phyloP scores from a whole-genome alignment of 805 yeast species.

The Metschnikowia dekortorum region DNA sequence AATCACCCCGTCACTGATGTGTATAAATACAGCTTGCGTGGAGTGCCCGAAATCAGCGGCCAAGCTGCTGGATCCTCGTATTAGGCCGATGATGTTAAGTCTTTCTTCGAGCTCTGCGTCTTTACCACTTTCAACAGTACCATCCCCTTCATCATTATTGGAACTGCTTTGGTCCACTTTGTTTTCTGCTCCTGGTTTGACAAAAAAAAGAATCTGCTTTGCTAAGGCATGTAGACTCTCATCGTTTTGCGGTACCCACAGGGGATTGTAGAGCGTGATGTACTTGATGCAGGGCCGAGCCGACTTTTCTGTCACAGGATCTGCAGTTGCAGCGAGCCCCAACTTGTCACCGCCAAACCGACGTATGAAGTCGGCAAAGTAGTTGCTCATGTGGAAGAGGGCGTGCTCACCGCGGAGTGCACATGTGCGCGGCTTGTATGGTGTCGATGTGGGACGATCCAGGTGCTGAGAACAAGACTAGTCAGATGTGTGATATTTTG shows the following conservation, averaged over 20 bases:
- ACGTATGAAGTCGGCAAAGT: constrained; percentile 30
- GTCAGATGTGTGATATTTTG: not conserved
- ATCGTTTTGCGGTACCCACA: constrained; percentile 18
- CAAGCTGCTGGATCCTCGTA: constrained; percentile 34
- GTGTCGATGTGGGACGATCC: not conserved
- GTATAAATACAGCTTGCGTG: constrained; percentile 19
- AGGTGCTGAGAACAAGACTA: not conserved
- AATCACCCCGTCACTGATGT: constrained; percentile 23
- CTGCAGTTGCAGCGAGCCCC: constrained; percentile 7
- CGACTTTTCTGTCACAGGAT: not conserved
- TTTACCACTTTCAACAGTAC: not conserved
- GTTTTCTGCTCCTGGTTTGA: constrained; percentile 12
- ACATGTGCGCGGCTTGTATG: not conserved
- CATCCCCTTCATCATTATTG: not conserved
- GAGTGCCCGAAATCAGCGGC: constrained; percentile 21
- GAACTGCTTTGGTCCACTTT: not conserved
- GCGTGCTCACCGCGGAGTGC: not conserved
- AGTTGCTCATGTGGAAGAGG: constrained; percentile 21
- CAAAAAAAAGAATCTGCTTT: constrained; percentile 32
- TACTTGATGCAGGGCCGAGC: constrained; percentile 17
- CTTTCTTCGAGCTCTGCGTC: constrained; percentile 18
- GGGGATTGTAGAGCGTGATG: constrained; percentile 31
- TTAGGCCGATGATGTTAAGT: constrained; percentile 30
- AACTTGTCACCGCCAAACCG: constrained; percentile 17
- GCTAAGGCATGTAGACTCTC: constrained; percentile 28